Base-by-base conservation (phyloP, 2,329 filamentous ascomycete species). In the Magnaporthiopsis incrustans region DNA sequence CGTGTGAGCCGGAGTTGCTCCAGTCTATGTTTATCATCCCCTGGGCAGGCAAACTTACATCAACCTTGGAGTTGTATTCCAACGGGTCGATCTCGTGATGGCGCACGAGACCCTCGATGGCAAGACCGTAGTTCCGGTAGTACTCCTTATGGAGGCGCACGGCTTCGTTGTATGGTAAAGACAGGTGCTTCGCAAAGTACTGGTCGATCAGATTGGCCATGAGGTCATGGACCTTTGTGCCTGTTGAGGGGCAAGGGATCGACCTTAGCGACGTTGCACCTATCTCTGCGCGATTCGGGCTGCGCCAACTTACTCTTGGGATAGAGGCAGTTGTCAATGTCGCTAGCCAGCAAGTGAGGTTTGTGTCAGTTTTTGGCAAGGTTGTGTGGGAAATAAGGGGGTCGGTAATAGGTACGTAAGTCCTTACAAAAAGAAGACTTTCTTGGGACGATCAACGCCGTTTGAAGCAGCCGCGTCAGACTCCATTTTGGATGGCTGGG, bases 251-350 rank as follows among this genome's bases (percentile, higher is more conserved):
- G 4, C n/a, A 61, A 33, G 27, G n/a, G 14, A 30, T 2, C 44
- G 14, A 35, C 4, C 44, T 18, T 26, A 33, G 27, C 8, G 11
- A 12, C 22, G n/a, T 53, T 35, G 10, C 33, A 1, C 50, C 4
- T 30, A 4, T 30, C 30, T 14, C 44, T 26, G 15, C 25, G 11
- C 7, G 8, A 26, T 26, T 18, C 30, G 57, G 12, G 15, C 38
- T 44, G 14, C 14, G 18, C 7, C 15, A 57, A 44, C 50, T 57
- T 73, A 92, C 91, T 93, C 77, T 89, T 92, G 0, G 93, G 87
- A 72, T 97, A 98, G 64, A 98, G 85, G 77, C 96, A 99, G 73
- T 99, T 99, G 81, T 99, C 95, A 73, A 99, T 98, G 74, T 99
- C 95, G 73, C 97, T 98, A 76, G 30, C 85, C 87, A 74, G 87